Evolutionary conservation across 1,284 basidiomycete genomes (phyloP), one percentile per base, ranked within the genome.

Genomic region (Apiotrichum brassicae): DNA sequence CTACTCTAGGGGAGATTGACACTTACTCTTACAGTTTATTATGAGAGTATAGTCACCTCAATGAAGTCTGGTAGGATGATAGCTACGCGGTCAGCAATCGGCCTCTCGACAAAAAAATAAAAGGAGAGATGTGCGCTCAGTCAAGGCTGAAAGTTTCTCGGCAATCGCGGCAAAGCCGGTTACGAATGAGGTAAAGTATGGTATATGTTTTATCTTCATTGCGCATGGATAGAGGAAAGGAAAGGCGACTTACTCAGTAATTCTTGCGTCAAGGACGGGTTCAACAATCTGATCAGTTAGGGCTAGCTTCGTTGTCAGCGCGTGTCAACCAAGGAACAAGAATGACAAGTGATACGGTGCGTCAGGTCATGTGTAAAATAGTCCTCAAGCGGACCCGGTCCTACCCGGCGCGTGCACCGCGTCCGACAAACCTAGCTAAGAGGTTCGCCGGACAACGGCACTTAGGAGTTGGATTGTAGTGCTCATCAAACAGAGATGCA

Each of bases 111-210:
- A 12, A 25, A 20, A 24, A 41, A 26, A n/a, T 13, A 34, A 23
- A 34, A 39, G 32, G 38, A 3, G 26, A 18, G 28, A 38, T 40
- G 53, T 56, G 57, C 65, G 67, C 67, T 70, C 67, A 66, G 67
- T 62, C 67, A 70, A 70, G 67, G 67, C 67, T 70, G 67, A 70
- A 66, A 61, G 46, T 70, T 53, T 66, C 62, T 61, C 67, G 65
- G 58, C 60, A 69, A 68, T 68, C 62, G 58, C 63, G 57, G 61
- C 53, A 36, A 32, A 50, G 55, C 60, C 57, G 60, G 57, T 64
- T 60, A 58, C 65, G 67, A 65, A 70, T 66, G 64, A 66, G 63
- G 65, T 66, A 66, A 69, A 67, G 65, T 66, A 69, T 69, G 67
- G 63, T 61, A 54, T 30, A 35, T 59, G 58, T 57, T 67, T 53